These are phyloP conservation scores for Pyricularia sp. DNA, from an alignment of 2,329 filamentous ascomycete species.

Conservation along the genomic window DNA sequence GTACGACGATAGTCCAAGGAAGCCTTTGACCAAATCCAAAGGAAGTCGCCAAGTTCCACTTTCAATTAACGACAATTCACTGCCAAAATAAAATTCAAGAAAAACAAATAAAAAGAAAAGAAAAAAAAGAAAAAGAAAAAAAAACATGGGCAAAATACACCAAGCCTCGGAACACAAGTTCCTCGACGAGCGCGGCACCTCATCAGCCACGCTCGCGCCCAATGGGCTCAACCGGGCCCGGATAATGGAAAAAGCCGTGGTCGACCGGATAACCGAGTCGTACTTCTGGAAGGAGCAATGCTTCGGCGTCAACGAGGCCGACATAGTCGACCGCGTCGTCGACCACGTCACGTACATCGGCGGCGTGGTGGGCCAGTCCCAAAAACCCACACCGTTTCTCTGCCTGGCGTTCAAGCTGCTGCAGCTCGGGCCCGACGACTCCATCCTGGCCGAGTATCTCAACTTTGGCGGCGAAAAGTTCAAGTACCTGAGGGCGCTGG, in stretches of 20 bases:
- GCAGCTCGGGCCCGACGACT: constrained; percentile 69
- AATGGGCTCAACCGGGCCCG: constrained; percentile 90
- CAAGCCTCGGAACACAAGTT: constrained; percentile 70
- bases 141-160: constrained; percentile 23
- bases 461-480: constrained; percentile 61
- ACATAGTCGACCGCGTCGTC: constrained; percentile 78
- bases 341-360: constrained; percentile 72
- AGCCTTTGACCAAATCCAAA: neutral
- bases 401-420: constrained; percentile 92
- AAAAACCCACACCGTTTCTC: constrained; percentile 83
- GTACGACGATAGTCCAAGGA: neutral
- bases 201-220: constrained; percentile 56
- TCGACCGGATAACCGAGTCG: constrained; percentile 86
- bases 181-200: constrained; percentile 82
- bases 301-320: constrained; percentile 78
- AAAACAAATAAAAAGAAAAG: neutral
- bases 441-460: constrained; percentile 69
- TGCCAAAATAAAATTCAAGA: too few relatives aligned
- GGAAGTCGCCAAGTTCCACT: too few relatives aligned
- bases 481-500: constrained; percentile 80
- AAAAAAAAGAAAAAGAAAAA: neutral
- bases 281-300: constrained; percentile 99
- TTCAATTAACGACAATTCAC: too few relatives aligned
- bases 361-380: constrained; percentile 71
- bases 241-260: constrained; percentile 88